Evolutionary conservation across 495 filamentous ascomycete genomes (phyloP).

Genomic region (Aspergillus homomorphus): DNA sequence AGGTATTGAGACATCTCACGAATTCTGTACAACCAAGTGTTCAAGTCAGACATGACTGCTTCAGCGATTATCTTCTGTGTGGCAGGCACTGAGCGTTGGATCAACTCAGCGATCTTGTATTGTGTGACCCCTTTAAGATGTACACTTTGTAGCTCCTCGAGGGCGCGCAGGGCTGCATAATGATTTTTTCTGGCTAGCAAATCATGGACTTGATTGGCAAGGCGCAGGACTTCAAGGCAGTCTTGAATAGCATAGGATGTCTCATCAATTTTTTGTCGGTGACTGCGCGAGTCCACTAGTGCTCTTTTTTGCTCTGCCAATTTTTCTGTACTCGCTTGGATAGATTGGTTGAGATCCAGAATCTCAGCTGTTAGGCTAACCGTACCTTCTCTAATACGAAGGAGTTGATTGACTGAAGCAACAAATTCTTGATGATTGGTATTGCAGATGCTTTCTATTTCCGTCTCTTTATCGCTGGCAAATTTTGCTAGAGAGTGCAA

Average conservation of each 20-base stretch:
- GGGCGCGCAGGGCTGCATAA: conserved; percentile 86
- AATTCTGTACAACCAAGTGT: conserved; percentile 96
- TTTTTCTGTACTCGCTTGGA: conserved; percentile 92
- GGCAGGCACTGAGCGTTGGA: conserved; percentile 88
- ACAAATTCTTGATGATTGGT: conserved; percentile 97
- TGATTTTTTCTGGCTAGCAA: conserved; percentile 87
- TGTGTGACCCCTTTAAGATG: conserved; percentile 89
- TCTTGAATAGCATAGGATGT: conserved; percentile 84
- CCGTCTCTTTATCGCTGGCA: conserved; percentile 77
- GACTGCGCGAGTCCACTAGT: conserved; percentile 82
- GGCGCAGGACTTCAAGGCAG: conserved; percentile 84
- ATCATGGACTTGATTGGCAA: conserved; percentile 94
- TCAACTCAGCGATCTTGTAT: conserved; percentile 93
- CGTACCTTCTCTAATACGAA: conserved; percentile 84
- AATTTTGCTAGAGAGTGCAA: conserved; percentile 75
- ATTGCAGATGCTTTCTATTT: conserved; percentile 93
- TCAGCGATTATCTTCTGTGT: conserved; percentile 92
- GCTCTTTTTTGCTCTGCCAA: conserved; percentile 92
- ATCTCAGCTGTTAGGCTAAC: conserved; percentile 88
- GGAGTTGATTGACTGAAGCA: conserved; percentile 84
- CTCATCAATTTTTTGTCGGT: conserved; percentile 95
- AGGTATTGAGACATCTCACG: conserved; percentile 93
- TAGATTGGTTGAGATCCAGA: conserved; percentile 85
- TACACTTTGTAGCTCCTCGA: conserved; percentile 95
- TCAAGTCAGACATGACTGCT: conserved; percentile 93